Conservation (phyloP, 305 asterid species). For the Euphrasia arctica region DNA sequence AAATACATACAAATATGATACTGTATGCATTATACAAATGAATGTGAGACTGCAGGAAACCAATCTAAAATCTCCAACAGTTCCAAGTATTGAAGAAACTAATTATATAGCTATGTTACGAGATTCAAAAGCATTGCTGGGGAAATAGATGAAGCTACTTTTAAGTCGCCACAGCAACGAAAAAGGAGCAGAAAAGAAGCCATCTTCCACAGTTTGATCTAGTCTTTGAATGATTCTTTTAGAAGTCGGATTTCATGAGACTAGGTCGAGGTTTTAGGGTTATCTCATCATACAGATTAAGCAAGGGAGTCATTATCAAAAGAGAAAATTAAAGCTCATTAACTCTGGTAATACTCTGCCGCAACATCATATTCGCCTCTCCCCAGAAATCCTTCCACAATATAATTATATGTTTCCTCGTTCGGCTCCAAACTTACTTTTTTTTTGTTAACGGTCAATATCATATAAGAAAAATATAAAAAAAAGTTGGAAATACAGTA, state of each 20-base stretch:
- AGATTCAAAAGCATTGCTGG: slow-evolving; percentile 23
- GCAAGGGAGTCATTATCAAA: neutral
- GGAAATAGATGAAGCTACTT: neutral
- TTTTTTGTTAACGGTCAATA: no score
- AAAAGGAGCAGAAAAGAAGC: slow-evolving; percentile 15
- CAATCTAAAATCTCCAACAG: slow-evolving; percentile 27
- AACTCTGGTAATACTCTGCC: no score
- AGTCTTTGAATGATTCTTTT: slow-evolving; percentile 13
- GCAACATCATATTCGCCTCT: no score
- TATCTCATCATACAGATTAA: slow-evolving; percentile 47
- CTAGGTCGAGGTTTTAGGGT: slow-evolving; percentile 51
- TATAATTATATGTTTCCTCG: no score
- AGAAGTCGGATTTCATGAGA: slow-evolving; percentile 70
- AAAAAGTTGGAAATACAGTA: no score
- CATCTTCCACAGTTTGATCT: slow-evolving; percentile 12
- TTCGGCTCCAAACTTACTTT: no score
- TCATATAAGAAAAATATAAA: no score
- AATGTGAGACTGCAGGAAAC: slow-evolving; percentile 22
- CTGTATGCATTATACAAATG: slow-evolving; percentile 23
- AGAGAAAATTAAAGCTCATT: no score
- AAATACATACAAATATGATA: slow-evolving; percentile 32
- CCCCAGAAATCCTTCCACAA: no score
- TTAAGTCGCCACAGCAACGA: slow-evolving; percentile 15
- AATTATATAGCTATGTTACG: slow-evolving; percentile 24
- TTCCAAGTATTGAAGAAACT: slow-evolving; percentile 27